Evolutionary conservation across 2,329 filamentous ascomycete genomes (phyloP).

Genomic region (Ophiostoma novo-ulmi): DNA sequence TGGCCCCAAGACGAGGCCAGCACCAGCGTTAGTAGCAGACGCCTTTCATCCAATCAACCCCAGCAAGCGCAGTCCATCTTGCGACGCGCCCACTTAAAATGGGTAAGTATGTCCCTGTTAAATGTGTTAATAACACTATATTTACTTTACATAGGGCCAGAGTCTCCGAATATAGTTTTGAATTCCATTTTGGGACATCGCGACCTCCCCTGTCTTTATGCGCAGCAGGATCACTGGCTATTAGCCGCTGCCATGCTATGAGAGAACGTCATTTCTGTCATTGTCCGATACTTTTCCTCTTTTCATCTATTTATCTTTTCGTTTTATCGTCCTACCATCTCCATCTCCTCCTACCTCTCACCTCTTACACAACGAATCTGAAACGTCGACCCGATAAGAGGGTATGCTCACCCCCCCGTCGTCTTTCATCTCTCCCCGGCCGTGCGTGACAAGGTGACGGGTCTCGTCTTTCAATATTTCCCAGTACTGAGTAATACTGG

Average conservation of each 20-base stretch:
- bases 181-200: not conserved
- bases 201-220: not conserved
- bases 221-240: not conserved
- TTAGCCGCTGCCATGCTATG: not conserved
- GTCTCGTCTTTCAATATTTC: not conserved
- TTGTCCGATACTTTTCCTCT: not conserved
- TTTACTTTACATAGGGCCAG: not conserved
- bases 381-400: slow-evolving; percentile 22
- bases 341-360: not conserved
- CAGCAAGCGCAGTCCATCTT: not conserved
- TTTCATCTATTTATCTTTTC: not conserved
- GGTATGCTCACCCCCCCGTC: not conserved
- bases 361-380: slow-evolving; percentile 17
- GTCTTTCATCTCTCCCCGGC: not conserved
- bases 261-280: not conserved
- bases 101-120: too few species aligned
- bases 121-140: not conserved
- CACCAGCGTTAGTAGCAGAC: not conserved
- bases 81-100: not conserved
- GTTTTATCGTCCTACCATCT: too few species aligned
- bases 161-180: not conserved
- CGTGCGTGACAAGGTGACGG: slow-evolving; percentile 17
- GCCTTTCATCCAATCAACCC: slow-evolving; percentile 2
- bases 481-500: not conserved
- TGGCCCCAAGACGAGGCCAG: not conserved